Conservation (phyloP, 2,329 filamentous ascomycete genomes). For the Amauroascus verrucosus region DNA sequence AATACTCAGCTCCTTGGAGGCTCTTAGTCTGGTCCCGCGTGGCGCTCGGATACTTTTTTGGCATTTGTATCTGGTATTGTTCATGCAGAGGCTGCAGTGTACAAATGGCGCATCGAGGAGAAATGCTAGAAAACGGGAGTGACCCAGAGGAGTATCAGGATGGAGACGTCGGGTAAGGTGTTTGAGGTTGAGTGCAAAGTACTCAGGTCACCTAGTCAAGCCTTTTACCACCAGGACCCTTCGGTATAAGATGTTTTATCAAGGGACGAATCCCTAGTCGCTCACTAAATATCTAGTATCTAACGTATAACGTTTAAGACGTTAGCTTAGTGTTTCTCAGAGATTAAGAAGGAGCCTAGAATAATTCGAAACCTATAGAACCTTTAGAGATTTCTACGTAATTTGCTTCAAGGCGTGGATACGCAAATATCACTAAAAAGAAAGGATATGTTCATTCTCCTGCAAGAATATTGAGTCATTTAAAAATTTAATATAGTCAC, state of each 20-base stretch:
- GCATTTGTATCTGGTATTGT: constrained; percentile 9
- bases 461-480: too few relatives aligned
- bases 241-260: background rate
- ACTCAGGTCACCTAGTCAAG: background rate
- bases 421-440: too few relatives aligned
- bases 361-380: too few relatives aligned
- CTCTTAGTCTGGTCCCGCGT: constrained; percentile 5
- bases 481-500: too few relatives aligned
- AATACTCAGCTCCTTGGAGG: background rate
- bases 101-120: constrained; percentile 3
- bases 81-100: background rate
- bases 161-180: background rate
- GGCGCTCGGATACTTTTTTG: constrained; percentile 3
- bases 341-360: too few relatives aligned
- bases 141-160: background rate
- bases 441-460: too few relatives aligned
- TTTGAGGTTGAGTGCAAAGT: background rate
- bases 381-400: too few relatives aligned
- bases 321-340: background rate
- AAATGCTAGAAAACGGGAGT: background rate
- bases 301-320: background rate
- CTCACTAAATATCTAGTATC: background rate
- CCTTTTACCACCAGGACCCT: background rate
- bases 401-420: too few relatives aligned
- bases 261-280: background rate